phyloP scores from a whole-genome alignment of 345 rosid genomes.

The Psidium friedrichsthalianum region DNA sequence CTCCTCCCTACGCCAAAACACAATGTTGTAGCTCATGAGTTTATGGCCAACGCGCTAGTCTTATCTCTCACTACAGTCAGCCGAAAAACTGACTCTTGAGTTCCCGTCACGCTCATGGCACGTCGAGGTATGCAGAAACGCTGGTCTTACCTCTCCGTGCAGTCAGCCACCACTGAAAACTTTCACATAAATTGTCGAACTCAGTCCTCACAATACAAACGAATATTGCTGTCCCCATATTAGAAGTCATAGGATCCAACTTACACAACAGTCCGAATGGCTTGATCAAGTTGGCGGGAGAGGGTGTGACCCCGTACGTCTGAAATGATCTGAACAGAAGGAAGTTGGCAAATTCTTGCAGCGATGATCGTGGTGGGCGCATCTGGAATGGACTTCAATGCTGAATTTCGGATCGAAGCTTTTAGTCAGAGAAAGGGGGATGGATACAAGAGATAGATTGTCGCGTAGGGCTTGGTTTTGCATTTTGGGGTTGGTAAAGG shows the following conservation, averaged over 20 bases:
- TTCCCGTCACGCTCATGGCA: too few species aligned
- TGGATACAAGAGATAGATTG: neutral
- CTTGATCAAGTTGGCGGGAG: neutral
- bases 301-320: neutral
- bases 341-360: neutral
- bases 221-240: neutral
- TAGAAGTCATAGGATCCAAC: neutral
- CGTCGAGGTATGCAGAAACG: too few species aligned
- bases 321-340: neutral
- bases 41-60: neutral
- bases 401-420: neutral
- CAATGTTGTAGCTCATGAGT: neutral
- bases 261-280: neutral
- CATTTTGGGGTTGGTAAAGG: neutral
- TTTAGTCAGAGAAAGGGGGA: neutral
- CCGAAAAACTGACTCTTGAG: too few species aligned
- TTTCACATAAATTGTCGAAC: neutral
- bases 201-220: neutral
- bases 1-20: neutral
- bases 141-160: neutral
- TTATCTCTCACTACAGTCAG: neutral
- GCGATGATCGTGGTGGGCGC: neutral
- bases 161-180: neutral
- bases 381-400: neutral
- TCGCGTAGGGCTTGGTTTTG: neutral